Conservation (phyloP, 2,329 filamentous ascomycete species). For the Magnaporthiopsis rhizophila region DNA sequence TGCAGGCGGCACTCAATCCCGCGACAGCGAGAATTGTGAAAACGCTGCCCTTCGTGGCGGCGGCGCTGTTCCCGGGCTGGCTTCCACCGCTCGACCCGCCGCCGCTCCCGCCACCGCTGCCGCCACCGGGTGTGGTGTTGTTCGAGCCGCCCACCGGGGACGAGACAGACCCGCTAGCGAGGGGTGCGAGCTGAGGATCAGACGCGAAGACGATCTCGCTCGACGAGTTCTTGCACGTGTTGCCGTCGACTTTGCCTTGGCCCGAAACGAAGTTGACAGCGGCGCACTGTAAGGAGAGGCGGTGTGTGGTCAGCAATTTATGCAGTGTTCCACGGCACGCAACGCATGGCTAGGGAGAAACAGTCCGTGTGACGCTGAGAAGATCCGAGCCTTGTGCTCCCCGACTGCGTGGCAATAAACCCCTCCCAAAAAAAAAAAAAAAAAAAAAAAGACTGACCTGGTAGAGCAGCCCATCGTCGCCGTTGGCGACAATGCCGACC, state of each 20-base stretch:
- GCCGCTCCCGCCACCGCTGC: neutral
- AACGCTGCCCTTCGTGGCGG: neutral
- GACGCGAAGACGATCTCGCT: constrained; percentile 1
- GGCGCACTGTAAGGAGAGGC: constrained; percentile 35
- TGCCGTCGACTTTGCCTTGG: constrained; percentile 13
- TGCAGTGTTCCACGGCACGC: neutral
- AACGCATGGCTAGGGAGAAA: neutral
- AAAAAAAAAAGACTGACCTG: constrained; percentile 32
- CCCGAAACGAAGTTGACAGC: constrained; percentile 47
- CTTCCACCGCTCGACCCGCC: neutral
- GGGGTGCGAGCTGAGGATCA: neutral
- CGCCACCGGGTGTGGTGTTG: neutral
- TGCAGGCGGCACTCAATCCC: neutral
- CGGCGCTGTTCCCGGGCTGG: neutral
- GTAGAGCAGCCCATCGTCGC: constrained; percentile 47
- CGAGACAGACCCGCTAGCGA: neutral
- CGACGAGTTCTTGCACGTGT: constrained; percentile 2
- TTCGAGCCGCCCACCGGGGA: neutral
- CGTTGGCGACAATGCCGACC: constrained; percentile 42
- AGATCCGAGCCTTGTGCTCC: neutral
- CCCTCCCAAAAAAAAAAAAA: no score
- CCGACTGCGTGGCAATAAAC: neutral
- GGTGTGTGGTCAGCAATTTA: neutral
- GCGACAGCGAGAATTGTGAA: neutral
- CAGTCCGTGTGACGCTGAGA: neutral